Evolutionary conservation across 2,329 filamentous ascomycete species (phyloP).

Genomic region (Verruconis gallopava): DNA sequence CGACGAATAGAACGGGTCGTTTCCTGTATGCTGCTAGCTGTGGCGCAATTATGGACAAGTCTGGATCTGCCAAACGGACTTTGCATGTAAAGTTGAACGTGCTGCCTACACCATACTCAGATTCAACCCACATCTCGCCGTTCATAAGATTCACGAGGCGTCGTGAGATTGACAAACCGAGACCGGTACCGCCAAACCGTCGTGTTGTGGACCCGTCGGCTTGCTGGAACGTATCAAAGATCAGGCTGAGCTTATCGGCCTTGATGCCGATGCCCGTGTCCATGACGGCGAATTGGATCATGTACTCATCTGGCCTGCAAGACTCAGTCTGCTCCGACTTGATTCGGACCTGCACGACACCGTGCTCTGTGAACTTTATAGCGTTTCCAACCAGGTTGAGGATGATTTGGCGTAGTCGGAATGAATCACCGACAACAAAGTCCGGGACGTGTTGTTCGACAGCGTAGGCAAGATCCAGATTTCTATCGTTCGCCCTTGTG

Average conservation of each 20-base stretch:
- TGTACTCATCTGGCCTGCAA: conserved; percentile 63
- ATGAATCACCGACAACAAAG: conserved; percentile 90
- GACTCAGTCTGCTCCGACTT: conserved; percentile 53
- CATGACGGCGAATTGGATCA: conserved; percentile 88
- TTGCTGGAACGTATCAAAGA: conserved; percentile 98
- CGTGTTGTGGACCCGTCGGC: conserved; percentile 93
- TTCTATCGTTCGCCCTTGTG: conserved; percentile 95
- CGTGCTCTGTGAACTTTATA: conserved; percentile 97
- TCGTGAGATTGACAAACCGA: conserved; percentile 91
- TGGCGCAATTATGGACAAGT: conserved; percentile 64
- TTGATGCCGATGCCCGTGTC: conserved; percentile 97
- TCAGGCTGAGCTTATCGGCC: conserved; percentile 86
- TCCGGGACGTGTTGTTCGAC: conserved; percentile 90
- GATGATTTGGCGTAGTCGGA: conserved; percentile 91
- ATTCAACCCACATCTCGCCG: conserved; percentile 91
- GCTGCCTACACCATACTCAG: conserved; percentile 80
- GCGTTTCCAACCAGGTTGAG: conserved; percentile 95
- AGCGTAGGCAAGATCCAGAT: conserved; percentile 81
- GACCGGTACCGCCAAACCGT: conserved; percentile 88
- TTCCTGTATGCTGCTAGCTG: conserved; percentile 83
- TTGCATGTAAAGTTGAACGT: conserved; percentile 94
- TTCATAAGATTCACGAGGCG: conserved; percentile 92
- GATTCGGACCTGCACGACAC: conserved; percentile 91
- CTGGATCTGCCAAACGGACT: conserved; percentile 70
- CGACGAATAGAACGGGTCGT: conserved; percentile 87